Conservation (phyloP, 1,284 basidiomycete species). For the Leccinum griseonigrum region DNA sequence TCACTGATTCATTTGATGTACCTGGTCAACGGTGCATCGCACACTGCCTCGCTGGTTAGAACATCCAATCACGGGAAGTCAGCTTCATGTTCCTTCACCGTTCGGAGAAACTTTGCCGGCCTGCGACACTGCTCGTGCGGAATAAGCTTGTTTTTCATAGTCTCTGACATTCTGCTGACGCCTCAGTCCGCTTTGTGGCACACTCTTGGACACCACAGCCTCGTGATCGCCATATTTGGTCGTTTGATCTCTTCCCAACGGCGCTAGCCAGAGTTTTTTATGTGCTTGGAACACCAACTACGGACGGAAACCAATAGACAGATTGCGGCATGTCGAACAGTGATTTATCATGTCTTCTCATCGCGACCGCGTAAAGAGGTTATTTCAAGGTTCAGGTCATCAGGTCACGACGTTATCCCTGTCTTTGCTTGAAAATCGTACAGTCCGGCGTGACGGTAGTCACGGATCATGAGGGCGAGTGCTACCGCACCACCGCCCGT, state of each 20-base stretch:
- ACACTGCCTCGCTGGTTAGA: conserved; percentile 14
- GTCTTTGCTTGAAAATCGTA: background rate
- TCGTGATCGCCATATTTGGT: conserved; percentile 7
- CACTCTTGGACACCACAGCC: conserved; percentile 32
- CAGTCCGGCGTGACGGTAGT: conserved; percentile 77
- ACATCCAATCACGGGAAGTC: conserved; percentile 5
- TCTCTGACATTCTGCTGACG: conserved; percentile 21
- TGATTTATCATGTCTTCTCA: conserved; percentile 1
- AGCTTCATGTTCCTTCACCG: conserved; percentile 1
- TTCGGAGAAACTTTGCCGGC: background rate
- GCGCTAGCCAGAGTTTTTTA: conserved; percentile 1
- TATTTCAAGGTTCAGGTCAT: conserved; percentile 1
- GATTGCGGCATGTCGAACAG: background rate
- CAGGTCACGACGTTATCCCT: background rate
- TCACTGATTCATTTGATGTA: conserved; percentile 17
- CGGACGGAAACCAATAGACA: conserved; percentile 8
- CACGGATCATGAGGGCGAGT: conserved; percentile 90
- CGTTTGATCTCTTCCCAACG: conserved; percentile 1
- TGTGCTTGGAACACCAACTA: background rate
- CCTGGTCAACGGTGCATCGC: conserved; percentile 19
- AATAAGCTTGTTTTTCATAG: conserved; percentile 13
- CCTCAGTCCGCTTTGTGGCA: conserved; percentile 30
- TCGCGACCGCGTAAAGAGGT: conserved; percentile 5
- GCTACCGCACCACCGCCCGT: conserved; percentile 87
- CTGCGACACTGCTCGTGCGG: background rate